A percentile compares a stretch with the other conserved stretches of the same genome.
Evolutionary conservation across 345 rosid genomes (phyloP).

Genomic region (Cardiospermum halicacabum): DNA sequence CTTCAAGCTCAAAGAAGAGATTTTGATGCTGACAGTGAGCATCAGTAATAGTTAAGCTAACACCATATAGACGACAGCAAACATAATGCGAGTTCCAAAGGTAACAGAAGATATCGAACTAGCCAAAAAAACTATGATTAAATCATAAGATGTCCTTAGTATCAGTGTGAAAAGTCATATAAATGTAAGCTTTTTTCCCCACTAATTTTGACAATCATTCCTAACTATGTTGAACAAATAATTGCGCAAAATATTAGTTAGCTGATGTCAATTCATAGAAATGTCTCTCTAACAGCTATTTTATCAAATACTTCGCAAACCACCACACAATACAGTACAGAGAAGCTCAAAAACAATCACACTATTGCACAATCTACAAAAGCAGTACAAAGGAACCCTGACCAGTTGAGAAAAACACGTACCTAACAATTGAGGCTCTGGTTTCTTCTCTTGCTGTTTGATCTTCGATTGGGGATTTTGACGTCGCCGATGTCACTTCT

Average conservation of each 20-base stretch:
- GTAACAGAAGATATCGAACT: too few relatives aligned
- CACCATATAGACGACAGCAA: too few relatives aligned
- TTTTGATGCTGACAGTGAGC: too few relatives aligned
- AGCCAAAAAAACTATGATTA: too few relatives aligned
- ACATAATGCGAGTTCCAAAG: too few relatives aligned
- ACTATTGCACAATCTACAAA: too few relatives aligned
- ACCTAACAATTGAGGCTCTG: neutral
- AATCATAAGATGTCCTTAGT: too few relatives aligned
- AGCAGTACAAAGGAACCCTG: neutral
- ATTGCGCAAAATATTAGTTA: neutral
- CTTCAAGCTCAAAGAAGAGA: too few relatives aligned
- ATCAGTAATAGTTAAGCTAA: too few relatives aligned
- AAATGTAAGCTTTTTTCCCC: constrained; percentile 13
- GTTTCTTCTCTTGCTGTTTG: neutral
- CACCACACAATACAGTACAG: neutral
- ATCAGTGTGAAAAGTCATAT: constrained; percentile 46
- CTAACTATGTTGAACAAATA: neutral
- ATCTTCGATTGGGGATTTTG: neutral
- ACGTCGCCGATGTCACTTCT: neutral
- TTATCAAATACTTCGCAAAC: neutral
- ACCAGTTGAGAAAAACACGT: neutral
- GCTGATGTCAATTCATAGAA: neutral
- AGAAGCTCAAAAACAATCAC: neutral
- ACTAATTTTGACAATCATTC: neutral
- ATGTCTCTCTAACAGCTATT: neutral